phyloP scores from a whole-genome alignment of 2,329 filamentous ascomycete genomes.

The Trichoderma atroviride region DNA sequence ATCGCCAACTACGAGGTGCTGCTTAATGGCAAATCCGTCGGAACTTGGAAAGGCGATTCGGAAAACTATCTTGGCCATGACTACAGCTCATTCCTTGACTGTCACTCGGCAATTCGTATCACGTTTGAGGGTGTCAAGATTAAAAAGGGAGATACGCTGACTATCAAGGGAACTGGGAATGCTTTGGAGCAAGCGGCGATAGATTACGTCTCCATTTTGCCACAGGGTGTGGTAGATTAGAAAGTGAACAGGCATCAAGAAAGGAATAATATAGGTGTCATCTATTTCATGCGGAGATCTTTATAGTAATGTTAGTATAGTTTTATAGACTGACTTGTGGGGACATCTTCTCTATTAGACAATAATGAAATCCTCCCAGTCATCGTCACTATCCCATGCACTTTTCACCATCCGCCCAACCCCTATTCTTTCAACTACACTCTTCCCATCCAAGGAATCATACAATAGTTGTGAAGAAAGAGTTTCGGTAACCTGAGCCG shows the following conservation, averaged over 20 bases:
- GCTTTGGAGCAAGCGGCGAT: constrained; percentile 66
- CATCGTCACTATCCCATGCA: constrained; percentile 1
- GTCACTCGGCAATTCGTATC: constrained; percentile 16
- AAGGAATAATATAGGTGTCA: not conserved
- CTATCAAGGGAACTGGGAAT: constrained; percentile 37
- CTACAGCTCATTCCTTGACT: constrained; percentile 18
- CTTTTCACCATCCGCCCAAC: constrained; percentile 17
- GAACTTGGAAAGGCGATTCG: constrained; percentile 12
- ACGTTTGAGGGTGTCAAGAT: constrained; percentile 4
- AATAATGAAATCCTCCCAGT: constrained; percentile 23
- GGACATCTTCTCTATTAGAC: not conserved
- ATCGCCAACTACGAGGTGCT: constrained; percentile 42
- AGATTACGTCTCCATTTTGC: constrained; percentile 67
- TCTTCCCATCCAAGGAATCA: constrained; percentile 7
- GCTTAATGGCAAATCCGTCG: constrained; percentile 8
- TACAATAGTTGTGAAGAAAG: not conserved
- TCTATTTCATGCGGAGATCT: not conserved
- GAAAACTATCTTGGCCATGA: constrained; percentile 19
- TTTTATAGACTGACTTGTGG: not conserved
- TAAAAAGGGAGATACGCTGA: constrained; percentile 1
- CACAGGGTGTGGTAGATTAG: constrained; percentile 59
- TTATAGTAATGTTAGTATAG: not conserved
- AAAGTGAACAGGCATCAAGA: not conserved
- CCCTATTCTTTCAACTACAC: constrained; percentile 15
- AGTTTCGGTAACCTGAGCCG: not conserved